phyloP scores from a whole-genome alignment of 2,329 filamentous ascomycete genomes.

The Botryosphaeria dothidea region DNA sequence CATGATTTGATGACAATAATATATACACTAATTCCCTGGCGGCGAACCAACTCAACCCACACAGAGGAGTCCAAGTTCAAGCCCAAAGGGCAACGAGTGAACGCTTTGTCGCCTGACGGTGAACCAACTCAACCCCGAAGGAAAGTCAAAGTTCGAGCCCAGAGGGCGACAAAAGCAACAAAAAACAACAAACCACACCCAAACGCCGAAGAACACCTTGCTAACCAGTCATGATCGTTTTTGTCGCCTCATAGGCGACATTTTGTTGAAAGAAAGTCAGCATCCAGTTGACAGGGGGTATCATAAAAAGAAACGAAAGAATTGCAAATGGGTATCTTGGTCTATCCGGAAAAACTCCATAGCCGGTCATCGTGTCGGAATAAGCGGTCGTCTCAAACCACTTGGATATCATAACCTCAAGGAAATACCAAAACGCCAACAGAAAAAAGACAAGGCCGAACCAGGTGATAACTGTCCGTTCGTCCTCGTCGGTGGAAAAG shows the following conservation, averaged over 20 bases:
- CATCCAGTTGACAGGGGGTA: constrained; percentile 15
- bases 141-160: background rate
- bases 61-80: background rate
- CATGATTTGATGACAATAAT: background rate
- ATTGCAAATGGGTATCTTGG: constrained; percentile 58
- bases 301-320: constrained; percentile 51
- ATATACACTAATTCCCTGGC: background rate
- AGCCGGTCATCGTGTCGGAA: constrained; percentile 50
- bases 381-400: constrained; percentile 54
- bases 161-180: background rate
- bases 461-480: constrained; percentile 11
- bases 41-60: background rate
- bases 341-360: constrained; percentile 53
- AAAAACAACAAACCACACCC: background rate
- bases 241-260: background rate
- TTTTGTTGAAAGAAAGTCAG: background rate
- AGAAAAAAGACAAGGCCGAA: constrained; percentile 14
- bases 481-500: constrained; percentile 23
- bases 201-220: background rate
- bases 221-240: background rate
- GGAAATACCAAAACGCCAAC: constrained; percentile 3
- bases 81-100: background rate
- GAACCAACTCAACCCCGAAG: background rate
- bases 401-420: constrained; percentile 28
- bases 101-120: background rate